Percentiles rank a stretch among this genome's conserved stretches.
These are phyloP conservation scores for Metschnikowia shivogae DNA, from an alignment of 805 yeast genomes.

Conservation along the genomic window DNA sequence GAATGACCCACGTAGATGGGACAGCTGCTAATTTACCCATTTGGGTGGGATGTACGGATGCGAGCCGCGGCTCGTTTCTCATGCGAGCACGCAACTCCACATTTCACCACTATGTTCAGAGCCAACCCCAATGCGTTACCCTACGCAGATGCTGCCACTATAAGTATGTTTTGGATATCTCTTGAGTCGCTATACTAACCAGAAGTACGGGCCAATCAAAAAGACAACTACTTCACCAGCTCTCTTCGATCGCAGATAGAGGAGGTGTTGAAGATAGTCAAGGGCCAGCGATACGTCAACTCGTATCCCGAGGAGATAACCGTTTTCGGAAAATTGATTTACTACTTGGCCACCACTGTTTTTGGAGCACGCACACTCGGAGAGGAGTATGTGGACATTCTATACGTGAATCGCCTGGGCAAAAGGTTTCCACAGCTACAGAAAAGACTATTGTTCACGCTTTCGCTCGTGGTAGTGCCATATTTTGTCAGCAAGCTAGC, in stretches of 20 bases:
- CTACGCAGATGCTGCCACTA: constrained; percentile 83
- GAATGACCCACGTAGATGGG: too few species aligned
- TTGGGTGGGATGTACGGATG: constrained; percentile 1
- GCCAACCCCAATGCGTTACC: constrained; percentile 37
- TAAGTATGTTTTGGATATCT: constrained; percentile 45
- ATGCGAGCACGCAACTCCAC: background rate
- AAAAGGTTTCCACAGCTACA: constrained; percentile 41
- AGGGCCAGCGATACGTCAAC: constrained; percentile 63
- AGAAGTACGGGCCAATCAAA: constrained; percentile 80
- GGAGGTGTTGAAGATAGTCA: constrained; percentile 50
- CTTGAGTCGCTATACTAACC: constrained; percentile 19
- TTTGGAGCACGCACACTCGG: constrained; percentile 81
- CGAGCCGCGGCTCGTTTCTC: background rate
- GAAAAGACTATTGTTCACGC: constrained; percentile 54
- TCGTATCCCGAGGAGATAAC: constrained; percentile 59
- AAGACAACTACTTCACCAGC: constrained; percentile 70
- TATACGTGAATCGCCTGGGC: constrained; percentile 57
- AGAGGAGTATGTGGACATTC: constrained; percentile 86
- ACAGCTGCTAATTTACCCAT: too few species aligned
- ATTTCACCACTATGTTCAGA: constrained; percentile 10
- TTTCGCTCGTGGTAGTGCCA: constrained; percentile 62
- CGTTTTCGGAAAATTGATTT: constrained; percentile 53
- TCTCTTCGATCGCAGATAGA: constrained; percentile 51
- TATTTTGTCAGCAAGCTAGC: constrained; percentile 38
- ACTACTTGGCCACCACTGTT: constrained; percentile 71